phyloP scores from a whole-genome alignment of 345 rosid genomes.

The Tarenaya hassleriana region DNA sequence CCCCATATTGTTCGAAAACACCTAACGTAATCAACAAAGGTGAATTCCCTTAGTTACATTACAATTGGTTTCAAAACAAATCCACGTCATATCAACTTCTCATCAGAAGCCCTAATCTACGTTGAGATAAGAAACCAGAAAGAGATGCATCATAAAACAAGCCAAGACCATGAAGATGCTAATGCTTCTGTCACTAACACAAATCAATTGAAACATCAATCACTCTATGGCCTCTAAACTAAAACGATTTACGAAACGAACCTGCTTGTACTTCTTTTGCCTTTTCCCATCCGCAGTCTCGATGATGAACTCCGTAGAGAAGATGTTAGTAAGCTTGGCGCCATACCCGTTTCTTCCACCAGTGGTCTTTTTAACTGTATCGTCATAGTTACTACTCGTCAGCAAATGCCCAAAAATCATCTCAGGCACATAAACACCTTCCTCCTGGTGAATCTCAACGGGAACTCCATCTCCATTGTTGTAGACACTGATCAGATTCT shows the following conservation, averaged over 20 bases:
- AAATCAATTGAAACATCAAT: background rate
- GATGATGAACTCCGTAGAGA: conserved; percentile 75
- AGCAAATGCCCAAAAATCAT: conserved; percentile 88
- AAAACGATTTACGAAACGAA: background rate
- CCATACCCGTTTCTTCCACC: conserved; percentile 97
- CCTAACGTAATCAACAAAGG: conserved; percentile 35
- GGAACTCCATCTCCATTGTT: conserved; percentile 96
- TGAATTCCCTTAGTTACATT: background rate
- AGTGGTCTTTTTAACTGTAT: conserved; percentile 79
- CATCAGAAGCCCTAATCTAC: background rate
- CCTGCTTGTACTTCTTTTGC: conserved; percentile 87
- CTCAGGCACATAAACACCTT: conserved; percentile 85
- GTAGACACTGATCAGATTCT: conserved; percentile 65
- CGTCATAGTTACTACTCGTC: conserved; percentile 89
- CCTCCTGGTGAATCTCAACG: conserved; percentile 89
- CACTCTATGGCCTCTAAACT: background rate
- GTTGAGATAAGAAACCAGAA: background rate
- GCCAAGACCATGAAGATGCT: background rate
- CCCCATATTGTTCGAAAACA: conserved; percentile 83
- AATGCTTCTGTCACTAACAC: background rate
- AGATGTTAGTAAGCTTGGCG: conserved; percentile 89
- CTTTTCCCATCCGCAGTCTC: conserved; percentile 91
- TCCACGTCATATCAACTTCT: background rate
- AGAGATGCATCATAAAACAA: background rate
- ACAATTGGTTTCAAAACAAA: background rate